Evolutionary conservation across 495 filamentous ascomycete genomes (phyloP), one percentile per base, ranked within the genome.

Genomic region (Friedmanniomyces simplex): DNA sequence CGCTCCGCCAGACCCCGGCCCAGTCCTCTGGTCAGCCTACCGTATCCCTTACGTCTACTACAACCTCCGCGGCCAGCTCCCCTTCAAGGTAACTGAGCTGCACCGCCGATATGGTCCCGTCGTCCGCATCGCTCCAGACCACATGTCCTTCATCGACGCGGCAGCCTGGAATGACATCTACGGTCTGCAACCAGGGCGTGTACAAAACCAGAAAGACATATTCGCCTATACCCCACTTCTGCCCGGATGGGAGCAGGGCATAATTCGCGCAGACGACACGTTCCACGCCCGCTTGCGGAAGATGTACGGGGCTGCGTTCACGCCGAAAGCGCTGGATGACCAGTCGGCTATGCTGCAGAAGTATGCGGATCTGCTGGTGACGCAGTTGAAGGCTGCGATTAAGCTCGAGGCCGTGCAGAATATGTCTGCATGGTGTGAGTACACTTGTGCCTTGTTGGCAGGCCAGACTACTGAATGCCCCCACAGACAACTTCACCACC

Each of bases 71-170:
- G 66, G 66, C 20, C 63, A 57, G 4, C 53, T 66, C 7, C 58
- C 64, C 18, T 58, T 62, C 26, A 50, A 56, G 28, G 57, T 60
- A 48, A 59, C 47, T 25, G 30, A 59, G 18, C 43, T 70, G 4
- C 68, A 70, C 52, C 50, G 63, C 30, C 59, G 59, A 53, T 69
- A 65, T 54, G 67, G 67, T n/a, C 52, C 53, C 11, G 61, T 69
- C n/a, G 64, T 69, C 25, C 65, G 65, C 13, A 45, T 66, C 18
- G 52, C 48, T 0, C 65, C 67, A 0, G 63, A 67, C 32, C 62
- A 69, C 24, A 55, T 69, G 8, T 55, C 67, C 5, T 67, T 64
- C 55, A 61, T 46, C 53, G 50, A 61, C 6, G 60, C 56, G 7
- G 39, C 60, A 30, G 61, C 67, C 0, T 67, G 55, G 51, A 34